Percentiles rank a stretch among this genome's conserved stretches.
Evolutionary conservation across 108 stramenopile species (phyloP).

Genomic region (Cylindrotheca closterium): DNA sequence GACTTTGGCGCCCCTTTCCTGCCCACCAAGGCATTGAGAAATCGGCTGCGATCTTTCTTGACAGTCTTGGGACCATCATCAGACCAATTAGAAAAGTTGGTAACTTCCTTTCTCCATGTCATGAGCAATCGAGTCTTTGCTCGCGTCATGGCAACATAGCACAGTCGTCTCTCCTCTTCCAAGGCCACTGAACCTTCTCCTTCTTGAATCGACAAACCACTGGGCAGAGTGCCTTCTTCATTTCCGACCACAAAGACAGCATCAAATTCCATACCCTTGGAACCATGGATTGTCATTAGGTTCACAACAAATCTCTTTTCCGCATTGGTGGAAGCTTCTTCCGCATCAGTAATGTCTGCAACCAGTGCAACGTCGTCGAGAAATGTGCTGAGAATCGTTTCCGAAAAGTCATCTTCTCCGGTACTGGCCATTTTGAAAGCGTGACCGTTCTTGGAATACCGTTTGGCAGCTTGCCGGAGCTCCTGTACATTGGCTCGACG

Average conservation of each 20-base stretch:
- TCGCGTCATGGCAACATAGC: slow-evolving; percentile 94
- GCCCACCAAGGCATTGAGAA: slow-evolving; percentile 43
- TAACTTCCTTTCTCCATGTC: slow-evolving; percentile 76
- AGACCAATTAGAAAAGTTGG: slow-evolving; percentile 40
- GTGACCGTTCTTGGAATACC: slow-evolving; percentile 56
- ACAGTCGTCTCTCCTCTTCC: slow-evolving; percentile 85
- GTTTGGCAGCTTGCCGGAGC: slow-evolving; percentile 58
- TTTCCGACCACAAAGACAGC: slow-evolving; percentile 85
- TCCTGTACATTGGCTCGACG: slow-evolving; percentile 69
- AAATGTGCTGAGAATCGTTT: slow-evolving; percentile 60
- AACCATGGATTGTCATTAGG: slow-evolving; percentile 90
- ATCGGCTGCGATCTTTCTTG: slow-evolving; percentile 59
- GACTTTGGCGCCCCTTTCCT: background rate
- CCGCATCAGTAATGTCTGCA: slow-evolving; percentile 59
- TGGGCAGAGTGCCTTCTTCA: slow-evolving; percentile 86
- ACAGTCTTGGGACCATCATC: slow-evolving; percentile 33
- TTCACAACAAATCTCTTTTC: slow-evolving; percentile 56
- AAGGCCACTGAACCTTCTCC: slow-evolving; percentile 67
- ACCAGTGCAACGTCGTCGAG: slow-evolving; percentile 80
- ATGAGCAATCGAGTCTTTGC: slow-evolving; percentile 82
- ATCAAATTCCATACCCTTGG: slow-evolving; percentile 93
- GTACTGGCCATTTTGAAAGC: slow-evolving; percentile 12
- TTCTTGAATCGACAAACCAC: slow-evolving; percentile 29
- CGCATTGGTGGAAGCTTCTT: slow-evolving; percentile 17
- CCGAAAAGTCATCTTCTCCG: slow-evolving; percentile 21